phyloP scores from a whole-genome alignment of 306 rosid genomes.

The Canavalia ensiformis region DNA sequence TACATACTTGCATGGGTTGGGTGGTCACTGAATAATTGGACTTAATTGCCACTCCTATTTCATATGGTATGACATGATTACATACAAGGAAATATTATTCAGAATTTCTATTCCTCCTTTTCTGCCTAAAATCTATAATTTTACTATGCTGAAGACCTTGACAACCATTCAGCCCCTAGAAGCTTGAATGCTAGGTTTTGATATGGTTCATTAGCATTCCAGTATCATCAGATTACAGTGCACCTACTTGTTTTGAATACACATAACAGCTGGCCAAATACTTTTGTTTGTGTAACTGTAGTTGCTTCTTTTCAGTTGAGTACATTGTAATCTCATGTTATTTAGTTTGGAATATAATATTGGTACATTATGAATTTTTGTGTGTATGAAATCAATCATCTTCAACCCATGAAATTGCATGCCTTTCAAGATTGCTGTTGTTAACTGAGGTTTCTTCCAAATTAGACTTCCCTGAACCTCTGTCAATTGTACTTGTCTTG shows the following conservation, averaged over 20 bases:
- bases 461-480: not conserved
- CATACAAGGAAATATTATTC: not conserved
- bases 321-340: conserved; percentile 21
- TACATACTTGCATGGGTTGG: too few species aligned
- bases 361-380: not conserved
- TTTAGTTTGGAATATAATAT: not conserved
- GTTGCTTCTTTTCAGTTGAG: not conserved
- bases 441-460: conserved; percentile 15
- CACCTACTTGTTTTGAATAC: not conserved
- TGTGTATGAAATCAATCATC: not conserved
- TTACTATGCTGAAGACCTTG: not conserved
- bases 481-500: not conserved
- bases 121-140: not conserved
- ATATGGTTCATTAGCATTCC: not conserved
- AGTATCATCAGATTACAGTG: not conserved
- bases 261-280: not conserved
- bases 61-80: not conserved
- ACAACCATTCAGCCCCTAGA: not conserved
- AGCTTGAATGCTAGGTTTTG: conserved; percentile 12
- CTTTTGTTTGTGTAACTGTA: conserved; percentile 6
- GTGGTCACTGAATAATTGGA: too few species aligned
- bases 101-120: not conserved
- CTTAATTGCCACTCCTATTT: too few species aligned
- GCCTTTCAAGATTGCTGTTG: conserved; percentile 19
- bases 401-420: conserved; percentile 14